Evolutionary conservation across 129 eudicot genomes (phyloP).

Genomic region (Ambrosia trifida): DNA sequence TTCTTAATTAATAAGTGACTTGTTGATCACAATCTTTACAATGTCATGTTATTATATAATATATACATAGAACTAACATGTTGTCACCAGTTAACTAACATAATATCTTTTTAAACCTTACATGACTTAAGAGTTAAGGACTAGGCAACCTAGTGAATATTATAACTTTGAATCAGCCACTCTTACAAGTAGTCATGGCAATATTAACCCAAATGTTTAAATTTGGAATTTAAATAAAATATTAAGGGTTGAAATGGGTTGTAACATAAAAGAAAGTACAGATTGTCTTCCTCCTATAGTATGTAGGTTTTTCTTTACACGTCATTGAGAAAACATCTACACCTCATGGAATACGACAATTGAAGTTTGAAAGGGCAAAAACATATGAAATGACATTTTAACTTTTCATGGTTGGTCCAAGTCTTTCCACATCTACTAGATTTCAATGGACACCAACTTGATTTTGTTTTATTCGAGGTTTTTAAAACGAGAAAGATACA

Average conservation of each 20-base stretch:
- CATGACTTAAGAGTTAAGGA: too few relatives aligned
- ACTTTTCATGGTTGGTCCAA: constrained; percentile 8
- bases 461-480: neutral
- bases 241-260: too few relatives aligned
- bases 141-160: too few relatives aligned
- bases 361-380: neutral
- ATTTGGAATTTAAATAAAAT: too few relatives aligned
- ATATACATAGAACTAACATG: neutral
- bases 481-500: neutral
- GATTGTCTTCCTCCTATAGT: too few relatives aligned
- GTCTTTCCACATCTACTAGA: neutral
- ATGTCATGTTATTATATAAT: neutral
- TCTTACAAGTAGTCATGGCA: neutral
- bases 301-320: too few relatives aligned
- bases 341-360: constrained; percentile 12
- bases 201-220: too few relatives aligned
- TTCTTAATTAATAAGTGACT: neutral
- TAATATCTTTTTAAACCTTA: neutral
- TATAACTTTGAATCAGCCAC: neutral
- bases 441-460: neutral
- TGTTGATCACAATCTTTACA: neutral
- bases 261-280: too few relatives aligned
- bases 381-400: neutral
- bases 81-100: neutral
- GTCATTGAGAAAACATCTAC: neutral